phyloP scores from a whole-genome alignment of 2,329 filamentous ascomycete species.

The Cordyceps javanica region DNA sequence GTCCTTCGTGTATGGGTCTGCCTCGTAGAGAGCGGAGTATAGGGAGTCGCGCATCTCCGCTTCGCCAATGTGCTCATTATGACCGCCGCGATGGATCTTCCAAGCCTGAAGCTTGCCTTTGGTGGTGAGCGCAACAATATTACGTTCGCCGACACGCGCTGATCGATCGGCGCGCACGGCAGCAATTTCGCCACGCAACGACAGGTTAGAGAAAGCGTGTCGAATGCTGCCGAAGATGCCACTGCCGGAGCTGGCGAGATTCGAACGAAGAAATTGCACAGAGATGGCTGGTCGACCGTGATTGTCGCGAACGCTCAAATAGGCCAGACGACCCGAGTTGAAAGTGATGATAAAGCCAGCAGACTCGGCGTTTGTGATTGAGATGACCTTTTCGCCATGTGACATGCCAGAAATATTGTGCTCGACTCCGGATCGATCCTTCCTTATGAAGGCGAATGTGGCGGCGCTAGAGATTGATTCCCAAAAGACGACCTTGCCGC shows the following conservation, averaged over 20 bases:
- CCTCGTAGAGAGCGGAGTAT: constrained; percentile 52
- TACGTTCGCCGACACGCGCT: constrained; percentile 72
- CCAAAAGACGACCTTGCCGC: constrained; percentile 87
- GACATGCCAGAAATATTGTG: constrained; percentile 67
- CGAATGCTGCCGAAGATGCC: constrained; percentile 79
- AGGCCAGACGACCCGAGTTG: constrained; percentile 79
- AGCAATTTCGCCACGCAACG: constrained; percentile 69
- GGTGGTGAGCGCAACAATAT: constrained; percentile 71
- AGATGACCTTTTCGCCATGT: constrained; percentile 69
- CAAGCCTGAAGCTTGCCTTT: constrained; percentile 77
- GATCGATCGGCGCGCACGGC: constrained; percentile 71
- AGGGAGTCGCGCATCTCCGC: constrained; percentile 64
- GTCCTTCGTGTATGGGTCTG: constrained; percentile 41
- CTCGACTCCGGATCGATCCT: constrained; percentile 75
- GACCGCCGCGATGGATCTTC: constrained; percentile 83
- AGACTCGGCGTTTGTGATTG: constrained; percentile 75
- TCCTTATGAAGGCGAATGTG: constrained; percentile 74
- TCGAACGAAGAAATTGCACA: constrained; percentile 67
- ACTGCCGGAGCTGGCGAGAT: constrained; percentile 46
- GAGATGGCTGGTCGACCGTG: constrained; percentile 80
- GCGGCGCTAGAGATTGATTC: constrained; percentile 88
- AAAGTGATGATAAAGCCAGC: constrained; percentile 82
- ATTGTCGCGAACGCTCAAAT: constrained; percentile 77
- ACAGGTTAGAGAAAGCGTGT: constrained; percentile 64
- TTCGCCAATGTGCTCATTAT: constrained; percentile 67